phyloP scores from a whole-genome alignment of 2,329 filamentous ascomycete genomes.

The Alternaria sp. region DNA sequence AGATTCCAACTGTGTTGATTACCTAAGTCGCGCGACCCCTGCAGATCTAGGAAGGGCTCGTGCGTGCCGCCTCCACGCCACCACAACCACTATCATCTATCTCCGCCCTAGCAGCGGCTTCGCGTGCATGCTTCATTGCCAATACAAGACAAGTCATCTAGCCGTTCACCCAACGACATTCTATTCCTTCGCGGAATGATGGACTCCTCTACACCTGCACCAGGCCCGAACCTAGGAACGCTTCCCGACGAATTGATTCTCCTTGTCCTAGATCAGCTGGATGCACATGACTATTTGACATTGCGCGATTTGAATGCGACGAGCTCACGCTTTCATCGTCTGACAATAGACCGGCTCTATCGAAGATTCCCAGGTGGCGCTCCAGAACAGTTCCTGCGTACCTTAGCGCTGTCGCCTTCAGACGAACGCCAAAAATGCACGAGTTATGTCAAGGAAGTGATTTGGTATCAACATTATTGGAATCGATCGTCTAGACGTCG shows the following conservation, averaged over 20 bases:
- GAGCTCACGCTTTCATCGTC: constrained; percentile 13
- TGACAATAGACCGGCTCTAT: constrained; percentile 15
- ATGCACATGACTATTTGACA: constrained; percentile 5
- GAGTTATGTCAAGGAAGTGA: constrained; percentile 11
- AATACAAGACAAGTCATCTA: no score
- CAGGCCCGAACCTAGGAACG: background rate
- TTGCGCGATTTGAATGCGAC: constrained; percentile 13
- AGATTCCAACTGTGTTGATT: no score
- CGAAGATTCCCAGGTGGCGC: constrained; percentile 6
- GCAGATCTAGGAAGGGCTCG: background rate
- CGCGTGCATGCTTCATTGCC: background rate
- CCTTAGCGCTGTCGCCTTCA: constrained; percentile 9
- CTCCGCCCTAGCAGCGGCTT: background rate
- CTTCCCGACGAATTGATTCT: constrained; percentile 21
- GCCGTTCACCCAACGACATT: background rate
- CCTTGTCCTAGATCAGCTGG: constrained; percentile 10
- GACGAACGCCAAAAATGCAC: background rate
- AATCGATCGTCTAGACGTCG: background rate
- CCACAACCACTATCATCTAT: background rate
- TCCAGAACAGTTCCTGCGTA: constrained; percentile 17
- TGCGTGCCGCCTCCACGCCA: background rate
- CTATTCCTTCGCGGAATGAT: background rate
- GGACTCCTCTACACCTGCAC: background rate
- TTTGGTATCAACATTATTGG: constrained; percentile 11
- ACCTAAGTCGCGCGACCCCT: background rate